Evolutionary conservation across 2,329 filamentous ascomycete species (phyloP).

Genomic region (Aspergillus glaucus): DNA sequence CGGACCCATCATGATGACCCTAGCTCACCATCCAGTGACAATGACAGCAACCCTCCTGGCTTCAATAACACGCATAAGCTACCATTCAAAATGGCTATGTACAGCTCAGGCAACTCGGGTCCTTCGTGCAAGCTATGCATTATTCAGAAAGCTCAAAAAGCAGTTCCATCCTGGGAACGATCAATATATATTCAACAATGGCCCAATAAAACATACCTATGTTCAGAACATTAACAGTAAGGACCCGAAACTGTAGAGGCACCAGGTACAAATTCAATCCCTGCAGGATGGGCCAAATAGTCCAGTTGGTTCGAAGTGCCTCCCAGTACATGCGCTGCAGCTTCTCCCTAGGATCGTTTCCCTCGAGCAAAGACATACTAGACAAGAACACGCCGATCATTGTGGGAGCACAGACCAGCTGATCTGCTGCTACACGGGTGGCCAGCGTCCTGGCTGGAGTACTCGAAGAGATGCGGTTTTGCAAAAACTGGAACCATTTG

Average conservation of each 20-base stretch:
- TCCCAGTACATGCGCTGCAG: slow-evolving; percentile 8
- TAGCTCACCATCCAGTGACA: too few species aligned
- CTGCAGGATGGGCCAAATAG: slow-evolving; percentile 10
- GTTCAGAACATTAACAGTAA: slow-evolving; percentile 12
- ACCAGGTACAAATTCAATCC: slow-evolving; percentile 9
- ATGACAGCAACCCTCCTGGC: too few species aligned
- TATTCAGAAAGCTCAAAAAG: slow-evolving; percentile 12
- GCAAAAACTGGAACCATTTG: slow-evolving; percentile 13
- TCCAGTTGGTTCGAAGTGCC: slow-evolving; percentile 12
- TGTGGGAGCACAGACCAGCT: slow-evolving; percentile 10
- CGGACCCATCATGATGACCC: too few species aligned
- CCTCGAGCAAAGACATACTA: slow-evolving; percentile 12
- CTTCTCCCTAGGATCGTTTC: slow-evolving; percentile 7
- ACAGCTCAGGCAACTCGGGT: not conserved
- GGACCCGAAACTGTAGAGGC: slow-evolving; percentile 10
- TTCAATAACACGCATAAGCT: too few species aligned
- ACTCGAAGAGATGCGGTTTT: slow-evolving; percentile 5
- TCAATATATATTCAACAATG: not conserved
- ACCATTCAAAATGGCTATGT: too few species aligned
- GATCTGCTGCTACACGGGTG: slow-evolving; percentile 9
- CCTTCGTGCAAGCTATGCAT: not conserved
- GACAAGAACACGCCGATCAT: slow-evolving; percentile 13
- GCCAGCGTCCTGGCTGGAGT: slow-evolving; percentile 2
- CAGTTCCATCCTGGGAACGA: slow-evolving; percentile 8
- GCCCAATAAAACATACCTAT: slow-evolving; percentile 1